These are phyloP conservation scores for Phaeotremella fagi DNA, from an alignment of 768 basidiomycete species.

Conservation along the genomic window DNA sequence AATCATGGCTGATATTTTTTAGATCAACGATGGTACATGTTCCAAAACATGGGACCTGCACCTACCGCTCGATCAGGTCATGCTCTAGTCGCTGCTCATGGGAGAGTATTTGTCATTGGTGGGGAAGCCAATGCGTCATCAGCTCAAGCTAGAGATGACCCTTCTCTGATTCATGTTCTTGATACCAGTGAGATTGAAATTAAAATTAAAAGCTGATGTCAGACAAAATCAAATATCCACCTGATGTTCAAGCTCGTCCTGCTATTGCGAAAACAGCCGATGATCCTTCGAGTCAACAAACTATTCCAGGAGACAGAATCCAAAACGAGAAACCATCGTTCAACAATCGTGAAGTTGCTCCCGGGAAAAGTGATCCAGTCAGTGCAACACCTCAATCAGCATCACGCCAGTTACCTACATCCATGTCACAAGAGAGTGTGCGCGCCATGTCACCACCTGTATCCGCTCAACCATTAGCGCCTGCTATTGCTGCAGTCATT, in stretches of 20 bases:
- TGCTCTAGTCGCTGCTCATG: constrained; percentile 86
- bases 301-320: background rate
- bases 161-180: constrained; percentile 75
- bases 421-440: background rate
- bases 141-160: constrained; percentile 66
- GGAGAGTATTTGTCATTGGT: constrained; percentile 85
- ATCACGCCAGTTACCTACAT: background rate
- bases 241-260: constrained; percentile 47
- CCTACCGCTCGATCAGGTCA: constrained; percentile 91
- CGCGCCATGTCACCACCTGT: constrained; percentile 14
- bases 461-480: background rate
- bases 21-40: constrained; percentile 99
- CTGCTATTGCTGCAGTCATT: background rate
- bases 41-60: constrained; percentile 98
- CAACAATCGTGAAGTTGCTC: background rate
- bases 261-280: background rate
- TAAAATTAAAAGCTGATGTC: constrained; percentile 3
- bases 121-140: constrained; percentile 77
- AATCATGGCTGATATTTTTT: constrained; percentile 7
- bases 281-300: background rate
- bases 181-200: constrained; percentile 73
- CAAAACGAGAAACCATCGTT: background rate
- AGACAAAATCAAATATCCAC: constrained; percentile 92
- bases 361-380: background rate
- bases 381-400: background rate